Evolutionary conservation across 345 rosid species (phyloP).

Genomic region (Camelina neglecta): DNA sequence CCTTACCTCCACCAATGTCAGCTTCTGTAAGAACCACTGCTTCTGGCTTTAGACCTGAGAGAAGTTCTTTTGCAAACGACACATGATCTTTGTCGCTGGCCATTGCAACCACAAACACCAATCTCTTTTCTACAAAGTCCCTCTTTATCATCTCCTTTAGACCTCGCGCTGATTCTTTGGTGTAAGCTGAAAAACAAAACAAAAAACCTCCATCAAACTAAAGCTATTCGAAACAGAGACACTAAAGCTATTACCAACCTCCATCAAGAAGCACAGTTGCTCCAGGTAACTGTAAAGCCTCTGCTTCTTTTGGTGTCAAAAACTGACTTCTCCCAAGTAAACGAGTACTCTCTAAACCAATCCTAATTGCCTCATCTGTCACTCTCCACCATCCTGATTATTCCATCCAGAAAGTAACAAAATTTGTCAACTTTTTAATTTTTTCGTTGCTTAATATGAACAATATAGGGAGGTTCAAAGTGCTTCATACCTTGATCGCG

Average conservation of each 20-base stretch:
- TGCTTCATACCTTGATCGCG: slow-evolving; percentile 59
- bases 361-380: slow-evolving; percentile 67
- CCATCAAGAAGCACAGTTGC: slow-evolving; percentile 84
- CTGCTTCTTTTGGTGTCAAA: slow-evolving; percentile 62
- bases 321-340: slow-evolving; percentile 91
- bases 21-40: slow-evolving; percentile 74
- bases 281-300: slow-evolving; percentile 63
- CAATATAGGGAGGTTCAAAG: slow-evolving; percentile 20
- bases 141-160: slow-evolving; percentile 61
- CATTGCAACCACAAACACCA: slow-evolving; percentile 83
- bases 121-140: slow-evolving; percentile 55
- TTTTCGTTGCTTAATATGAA: neutral
- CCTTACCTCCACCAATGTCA: slow-evolving; percentile 68
- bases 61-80: slow-evolving; percentile 80
- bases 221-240: neutral
- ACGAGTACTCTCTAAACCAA: slow-evolving; percentile 73
- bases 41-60: slow-evolving; percentile 60
- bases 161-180: slow-evolving; percentile 89
- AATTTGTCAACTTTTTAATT: neutral
- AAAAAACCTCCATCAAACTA: no score
- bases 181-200: slow-evolving; percentile 68
- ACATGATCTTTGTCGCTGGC: slow-evolving; percentile 90
- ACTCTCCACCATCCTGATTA: slow-evolving; percentile 68
- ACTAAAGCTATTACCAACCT: slow-evolving; percentile 49
- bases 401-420: slow-evolving; percentile 27